Percentiles rank a stretch among this genome's conserved stretches.
These are phyloP conservation scores for Paraurostyla sp. DNA, from an alignment of 73 alveolate genomes.

Conservation along the genomic window DNA sequence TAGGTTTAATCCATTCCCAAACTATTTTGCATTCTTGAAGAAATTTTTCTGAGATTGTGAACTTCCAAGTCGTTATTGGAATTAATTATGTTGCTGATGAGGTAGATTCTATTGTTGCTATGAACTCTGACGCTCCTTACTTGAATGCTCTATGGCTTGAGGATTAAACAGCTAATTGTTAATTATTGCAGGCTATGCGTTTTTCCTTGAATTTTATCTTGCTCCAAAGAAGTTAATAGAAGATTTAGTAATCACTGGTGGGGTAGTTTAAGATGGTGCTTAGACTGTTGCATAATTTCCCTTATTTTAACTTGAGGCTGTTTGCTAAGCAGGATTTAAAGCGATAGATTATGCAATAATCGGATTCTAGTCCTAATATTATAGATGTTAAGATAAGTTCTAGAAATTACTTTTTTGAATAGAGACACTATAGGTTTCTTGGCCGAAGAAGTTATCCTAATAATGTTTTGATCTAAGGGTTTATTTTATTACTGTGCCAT, in stretches of 20 bases:
- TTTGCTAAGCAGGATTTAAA: not conserved
- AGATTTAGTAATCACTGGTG: not conserved
- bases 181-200: not conserved
- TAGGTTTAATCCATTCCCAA: too few species aligned
- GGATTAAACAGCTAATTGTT: conserved; percentile 32
- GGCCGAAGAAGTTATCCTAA: not conserved
- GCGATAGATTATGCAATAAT: not conserved
- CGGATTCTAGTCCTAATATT: not conserved
- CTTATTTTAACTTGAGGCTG: too few species aligned
- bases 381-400: not conserved
- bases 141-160: not conserved
- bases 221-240: conserved; percentile 12
- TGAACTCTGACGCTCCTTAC: too few species aligned
- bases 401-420: not conserved
- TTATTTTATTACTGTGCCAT: too few species aligned
- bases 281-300: not conserved
- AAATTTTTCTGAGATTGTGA: too few species aligned
- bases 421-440: not conserved
- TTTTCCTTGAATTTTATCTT: conserved; percentile 15
- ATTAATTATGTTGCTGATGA: too few species aligned
- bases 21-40: too few species aligned
- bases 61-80: too few species aligned
- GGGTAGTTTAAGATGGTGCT: not conserved
- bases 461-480: not conserved
- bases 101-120: too few species aligned